A percentile compares a stretch with the other conserved stretches of the same genome.
These are phyloP conservation scores for Schrenkiella parvula DNA, from an alignment of 345 rosid species.

Conservation along the genomic window DNA sequence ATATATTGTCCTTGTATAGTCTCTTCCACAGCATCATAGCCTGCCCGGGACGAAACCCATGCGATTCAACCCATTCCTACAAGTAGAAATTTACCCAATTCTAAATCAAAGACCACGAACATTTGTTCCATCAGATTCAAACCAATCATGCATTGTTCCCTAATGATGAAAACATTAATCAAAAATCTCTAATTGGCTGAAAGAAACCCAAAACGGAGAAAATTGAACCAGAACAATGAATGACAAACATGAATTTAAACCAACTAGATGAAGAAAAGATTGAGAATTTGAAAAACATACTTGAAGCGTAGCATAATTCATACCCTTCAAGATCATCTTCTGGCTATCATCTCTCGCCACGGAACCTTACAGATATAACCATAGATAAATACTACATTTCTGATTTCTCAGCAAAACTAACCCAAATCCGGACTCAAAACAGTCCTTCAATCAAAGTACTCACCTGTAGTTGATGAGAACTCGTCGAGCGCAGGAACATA, in stretches of 20 bases:
- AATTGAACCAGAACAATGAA: background rate
- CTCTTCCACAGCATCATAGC: conserved; percentile 97
- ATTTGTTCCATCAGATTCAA: too few species aligned
- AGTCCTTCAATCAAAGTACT: background rate
- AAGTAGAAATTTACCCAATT: background rate
- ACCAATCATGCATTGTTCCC: background rate
- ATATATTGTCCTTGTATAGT: conserved; percentile 63
- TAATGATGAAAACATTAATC: background rate
- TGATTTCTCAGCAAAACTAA: background rate
- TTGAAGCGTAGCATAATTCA: conserved; percentile 64
- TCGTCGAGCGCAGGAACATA: conserved; percentile 31
- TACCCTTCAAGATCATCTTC: conserved; percentile 66
- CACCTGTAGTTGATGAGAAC: conserved; percentile 15
- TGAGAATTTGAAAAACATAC: conserved; percentile 32
- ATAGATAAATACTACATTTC: background rate
- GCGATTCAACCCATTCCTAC: conserved; percentile 84
- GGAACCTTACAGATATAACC: background rate
- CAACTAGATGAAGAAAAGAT: background rate
- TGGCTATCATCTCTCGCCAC: conserved; percentile 20
- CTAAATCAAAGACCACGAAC: background rate
- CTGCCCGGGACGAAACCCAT: conserved; percentile 86
- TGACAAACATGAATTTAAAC: too few species aligned
- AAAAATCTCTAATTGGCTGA: background rate
- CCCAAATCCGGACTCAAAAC: background rate
- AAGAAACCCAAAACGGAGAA: background rate